Base-by-base conservation (phyloP, 306 rosid species). In the Cicer yamashitae region DNA sequence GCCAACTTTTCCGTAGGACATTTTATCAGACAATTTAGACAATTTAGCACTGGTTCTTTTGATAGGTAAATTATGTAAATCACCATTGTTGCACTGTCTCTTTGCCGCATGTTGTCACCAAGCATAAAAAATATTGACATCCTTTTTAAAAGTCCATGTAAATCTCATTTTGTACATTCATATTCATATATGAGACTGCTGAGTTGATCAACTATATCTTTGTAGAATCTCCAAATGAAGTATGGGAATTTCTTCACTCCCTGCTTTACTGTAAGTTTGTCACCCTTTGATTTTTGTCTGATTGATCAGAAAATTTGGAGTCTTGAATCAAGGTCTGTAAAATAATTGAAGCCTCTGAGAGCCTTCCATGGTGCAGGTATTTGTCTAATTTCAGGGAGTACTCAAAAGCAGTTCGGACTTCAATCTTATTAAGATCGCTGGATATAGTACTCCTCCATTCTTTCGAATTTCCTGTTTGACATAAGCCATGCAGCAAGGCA, bases 401-500 rank as follows among this genome's bases (percentile, higher is more conserved):
- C 57, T 75, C 74, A 47, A 89, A 40, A 82, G 96, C 84, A 63
- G 81, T 77, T 82, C 77, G 85, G 77, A 93, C 85, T 47, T 89
- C 90, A 34, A 44, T 76, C 77, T 82, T 75, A 44, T 68, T 75
- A 69, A 86, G 66, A 73, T 82, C 81, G 40, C 85, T 80, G 6
- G 93, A 54, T 73, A 91, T 77, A 67, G 81, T 67, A 18, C 82
- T 70, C 82, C 83, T 85, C 91, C 98, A 88, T 58, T 91, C 96
- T 79, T 77, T 77, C 78, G 87, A 85, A 59, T 84, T 85, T 67
- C 88, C 93, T 73, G 79, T 86, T 85, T 77, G 79, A 79, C 91
- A 89, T 70, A 93, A 40, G 68, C 96, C 96, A 82, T 89, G 85
- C 6, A 93, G 82, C 74, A 93, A 74, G 52, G 90, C 89, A 59